phyloP scores from a whole-genome alignment of 371 early-diverging fungal genomes.

The Mortierella sp. region DNA sequence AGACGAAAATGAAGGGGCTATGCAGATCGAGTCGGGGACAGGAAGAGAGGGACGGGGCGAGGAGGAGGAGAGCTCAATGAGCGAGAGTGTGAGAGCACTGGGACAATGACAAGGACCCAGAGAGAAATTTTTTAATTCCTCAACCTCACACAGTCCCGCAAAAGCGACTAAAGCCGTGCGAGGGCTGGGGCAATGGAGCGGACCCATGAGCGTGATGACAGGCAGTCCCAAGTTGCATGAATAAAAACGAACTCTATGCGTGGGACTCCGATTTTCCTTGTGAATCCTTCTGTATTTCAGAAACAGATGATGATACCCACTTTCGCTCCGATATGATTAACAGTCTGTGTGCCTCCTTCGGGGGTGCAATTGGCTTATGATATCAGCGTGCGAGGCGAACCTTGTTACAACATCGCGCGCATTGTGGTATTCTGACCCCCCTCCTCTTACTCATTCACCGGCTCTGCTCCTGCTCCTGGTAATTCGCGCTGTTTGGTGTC shows the following conservation, averaged over 20 bases:
- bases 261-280: slow-evolving; percentile 1
- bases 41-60: too few relatives aligned
- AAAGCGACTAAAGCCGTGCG: not conserved
- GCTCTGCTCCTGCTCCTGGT: too few relatives aligned
- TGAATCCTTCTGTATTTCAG: slow-evolving; percentile 45
- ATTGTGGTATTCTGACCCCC: slow-evolving; percentile 47
- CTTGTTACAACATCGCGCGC: slow-evolving; percentile 52
- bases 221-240: too few relatives aligned
- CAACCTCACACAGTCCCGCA: too few relatives aligned
- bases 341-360: slow-evolving; percentile 31
- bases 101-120: too few relatives aligned
- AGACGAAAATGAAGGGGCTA: not conserved
- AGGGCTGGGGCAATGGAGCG: too few relatives aligned
- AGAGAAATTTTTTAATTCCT: too few relatives aligned
- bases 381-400: slow-evolving; percentile 50
- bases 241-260: too few relatives aligned
- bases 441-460: not conserved
- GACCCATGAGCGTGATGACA: not conserved
- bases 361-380: slow-evolving; percentile 32
- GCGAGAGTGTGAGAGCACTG: too few relatives aligned
- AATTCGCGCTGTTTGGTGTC: too few relatives aligned
- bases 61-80: too few relatives aligned
- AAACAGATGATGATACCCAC: slow-evolving; percentile 35
- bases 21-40: not conserved
- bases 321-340: slow-evolving; percentile 41